Base-by-base conservation (phyloP, 768 basidiomycete genomes). In the Brasilioporus rufonigricans region DNA sequence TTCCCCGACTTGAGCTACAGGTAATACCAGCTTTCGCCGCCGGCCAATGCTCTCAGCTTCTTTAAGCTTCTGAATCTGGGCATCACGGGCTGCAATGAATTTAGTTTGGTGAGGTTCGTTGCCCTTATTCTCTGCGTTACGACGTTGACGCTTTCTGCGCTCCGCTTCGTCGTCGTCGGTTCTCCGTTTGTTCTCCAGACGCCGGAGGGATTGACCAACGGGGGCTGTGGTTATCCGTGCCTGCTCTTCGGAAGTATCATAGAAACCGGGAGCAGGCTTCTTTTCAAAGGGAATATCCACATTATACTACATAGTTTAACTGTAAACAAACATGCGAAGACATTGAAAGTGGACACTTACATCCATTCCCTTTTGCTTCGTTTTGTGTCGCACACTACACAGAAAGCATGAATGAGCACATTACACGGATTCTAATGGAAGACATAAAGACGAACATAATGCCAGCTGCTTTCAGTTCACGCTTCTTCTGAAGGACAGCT, bases 211-310 rank as follows among this genome's bases (percentile, higher is more conserved):
- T 69, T 93, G 91, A 5, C 95, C 95, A 26, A 98, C 87, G 1
- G 91, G 96, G 0, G 96, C 93, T n/a, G 84, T 78, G 14, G 89
- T 84, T 36, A 86, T 77, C 46, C 91, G 88, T 5, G 93, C 88
- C 65, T 94, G 88, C 67, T 99, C 97, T 61, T 96, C 97, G 0
- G 87, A 81, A 2, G 92, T 94, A 68, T 99, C 97, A 71, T 98
- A 99, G 74, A 99, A 99, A 0, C 97, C 97, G 11, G 95, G 74
- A 0, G 93, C 94, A 0, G 97, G 80, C 66, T 91, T 91, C 77
- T 98, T 98, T 76, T 99, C 97, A 68, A 98, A 98, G 0, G 97
- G 97, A 61, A 98, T 97, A 67, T 99, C 97, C 48, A 93, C 85
- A 65, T 98, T 99, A 75, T 98, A 99, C 91, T 97, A 60, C 31